Percentiles rank a stretch among this genome's conserved stretches.
Conservation (phyloP, 768 basidiomycete genomes). For the Phanerochaete sordida region DNA sequence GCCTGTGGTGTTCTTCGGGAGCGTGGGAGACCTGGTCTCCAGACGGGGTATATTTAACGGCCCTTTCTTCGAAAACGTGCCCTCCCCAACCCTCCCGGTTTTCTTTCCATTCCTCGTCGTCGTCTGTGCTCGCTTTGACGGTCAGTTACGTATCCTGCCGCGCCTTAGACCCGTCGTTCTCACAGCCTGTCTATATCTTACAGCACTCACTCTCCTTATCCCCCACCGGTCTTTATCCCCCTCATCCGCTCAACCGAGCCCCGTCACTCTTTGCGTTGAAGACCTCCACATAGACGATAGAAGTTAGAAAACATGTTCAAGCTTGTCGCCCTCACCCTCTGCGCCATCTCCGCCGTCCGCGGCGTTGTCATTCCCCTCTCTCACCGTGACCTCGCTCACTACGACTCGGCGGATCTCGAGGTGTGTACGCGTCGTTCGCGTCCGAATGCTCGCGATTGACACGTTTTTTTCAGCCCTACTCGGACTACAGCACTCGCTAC, state of each 20-base stretch:
- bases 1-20: background rate
- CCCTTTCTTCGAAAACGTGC: background rate
- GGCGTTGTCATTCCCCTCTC: slow-evolving; percentile 29
- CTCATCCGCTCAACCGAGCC: slow-evolving; percentile 4
- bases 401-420: slow-evolving; percentile 39
- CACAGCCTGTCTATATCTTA: slow-evolving; percentile 2
- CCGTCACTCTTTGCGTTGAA: slow-evolving; percentile 22
- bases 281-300: slow-evolving; percentile 4
- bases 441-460: background rate
- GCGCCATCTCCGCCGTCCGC: slow-evolving; percentile 41
- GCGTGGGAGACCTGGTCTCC: slow-evolving; percentile 12
- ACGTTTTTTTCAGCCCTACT: slow-evolving; percentile 39
- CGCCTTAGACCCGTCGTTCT: background rate
- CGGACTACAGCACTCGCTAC: slow-evolving; percentile 60
- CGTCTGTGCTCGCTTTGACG: slow-evolving; percentile 17
- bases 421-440: slow-evolving; percentile 23
- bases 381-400: slow-evolving; percentile 43
- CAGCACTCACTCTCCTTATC: slow-evolving; percentile 24
- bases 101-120: slow-evolving; percentile 19
- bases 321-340: slow-evolving; percentile 35
- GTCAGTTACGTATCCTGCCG: slow-evolving; percentile 4
- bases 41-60: slow-evolving; percentile 9
- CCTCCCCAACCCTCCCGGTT: slow-evolving; percentile 17
- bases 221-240: slow-evolving; percentile 12
- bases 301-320: slow-evolving; percentile 24